These are phyloP conservation scores for Moesziomyces sp. DNA, from an alignment of 1,284 basidiomycete genomes.

Conservation along the genomic window DNA sequence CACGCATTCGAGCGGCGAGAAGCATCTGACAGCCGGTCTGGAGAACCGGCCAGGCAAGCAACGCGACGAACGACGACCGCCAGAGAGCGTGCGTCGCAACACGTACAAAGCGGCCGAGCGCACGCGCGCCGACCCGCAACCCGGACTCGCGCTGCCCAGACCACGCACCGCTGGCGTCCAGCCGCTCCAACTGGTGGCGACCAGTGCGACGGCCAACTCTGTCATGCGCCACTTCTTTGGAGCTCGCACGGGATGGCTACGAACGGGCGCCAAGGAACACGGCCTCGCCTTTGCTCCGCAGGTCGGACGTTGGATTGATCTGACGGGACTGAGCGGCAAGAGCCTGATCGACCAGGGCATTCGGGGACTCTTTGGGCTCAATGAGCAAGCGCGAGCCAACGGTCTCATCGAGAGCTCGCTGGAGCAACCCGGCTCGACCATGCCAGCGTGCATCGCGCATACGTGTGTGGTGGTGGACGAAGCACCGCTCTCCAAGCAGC, in stretches of 20 bases:
- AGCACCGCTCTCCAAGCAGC: constrained; percentile 22
- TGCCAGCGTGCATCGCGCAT: constrained; percentile 59
- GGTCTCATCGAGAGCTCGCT: constrained; percentile 26
- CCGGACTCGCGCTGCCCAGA: constrained; percentile 35
- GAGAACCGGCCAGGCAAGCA: constrained; percentile 48
- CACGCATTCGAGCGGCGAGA: constrained; percentile 60
- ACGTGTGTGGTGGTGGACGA: constrained; percentile 63
- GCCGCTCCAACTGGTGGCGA: constrained; percentile 61
- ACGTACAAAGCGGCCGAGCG: constrained; percentile 52
- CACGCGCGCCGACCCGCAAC: constrained; percentile 7
- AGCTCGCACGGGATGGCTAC: constrained; percentile 65
- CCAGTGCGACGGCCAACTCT: constrained; percentile 64
- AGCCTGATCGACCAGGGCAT: constrained; percentile 49
- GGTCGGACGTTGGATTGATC: constrained; percentile 63
- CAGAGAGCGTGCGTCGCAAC: constrained; percentile 54
- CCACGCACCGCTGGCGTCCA: constrained; percentile 28
- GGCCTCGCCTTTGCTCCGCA: constrained; percentile 30
- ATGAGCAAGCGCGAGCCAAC: constrained; percentile 30
- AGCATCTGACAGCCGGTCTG: constrained; percentile 53
- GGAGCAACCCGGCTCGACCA: constrained; percentile 18
- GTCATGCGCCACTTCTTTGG: constrained; percentile 66
- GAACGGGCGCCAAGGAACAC: constrained; percentile 54
- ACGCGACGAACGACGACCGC: constrained; percentile 49
- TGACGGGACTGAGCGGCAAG: constrained; percentile 57
- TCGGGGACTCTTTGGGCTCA: constrained; percentile 34